Percentiles rank a stretch among this genome's conserved stretches.
phyloP scores from a whole-genome alignment of 345 rosid species.

The Abelmoschus esculentus region DNA sequence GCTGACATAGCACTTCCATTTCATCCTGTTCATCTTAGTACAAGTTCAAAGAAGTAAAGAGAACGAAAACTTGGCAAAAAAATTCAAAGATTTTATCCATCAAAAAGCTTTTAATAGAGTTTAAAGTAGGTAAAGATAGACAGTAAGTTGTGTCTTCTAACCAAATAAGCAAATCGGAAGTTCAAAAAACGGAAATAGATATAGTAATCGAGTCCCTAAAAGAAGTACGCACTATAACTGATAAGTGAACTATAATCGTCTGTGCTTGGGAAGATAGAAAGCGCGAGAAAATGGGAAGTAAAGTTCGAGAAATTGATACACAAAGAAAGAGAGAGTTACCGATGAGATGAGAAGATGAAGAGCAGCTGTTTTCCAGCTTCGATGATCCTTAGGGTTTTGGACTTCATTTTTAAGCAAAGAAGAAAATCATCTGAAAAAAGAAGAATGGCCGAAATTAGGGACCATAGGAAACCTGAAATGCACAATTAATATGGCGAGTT shows the following conservation, averaged over 20 bases:
- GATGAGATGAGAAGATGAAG: background rate
- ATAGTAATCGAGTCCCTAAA: background rate
- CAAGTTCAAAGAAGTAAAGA: background rate
- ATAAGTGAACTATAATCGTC: background rate
- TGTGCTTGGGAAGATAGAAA: conserved; percentile 1
- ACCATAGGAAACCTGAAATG: background rate
- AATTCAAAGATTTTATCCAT: too few relatives aligned
- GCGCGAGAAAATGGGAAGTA: conserved; percentile 4
- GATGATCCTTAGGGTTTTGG: conserved; percentile 9
- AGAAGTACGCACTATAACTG: background rate
- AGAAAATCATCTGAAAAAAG: background rate
- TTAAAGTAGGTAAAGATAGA: background rate
- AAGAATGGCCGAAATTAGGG: background rate
- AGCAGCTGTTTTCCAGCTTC: conserved; percentile 6
- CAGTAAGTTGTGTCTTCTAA: background rate
- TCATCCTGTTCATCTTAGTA: background rate
- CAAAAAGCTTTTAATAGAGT: too few relatives aligned
- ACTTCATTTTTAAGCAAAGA: background rate
- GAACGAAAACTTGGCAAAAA: background rate
- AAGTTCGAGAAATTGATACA: background rate
- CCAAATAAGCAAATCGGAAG: background rate
- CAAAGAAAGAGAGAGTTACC: background rate
- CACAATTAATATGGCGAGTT: background rate
- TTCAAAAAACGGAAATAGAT: background rate
- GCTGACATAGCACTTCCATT: background rate